These are phyloP conservation scores for Zasmidium angulare DNA, from an alignment of 2,329 filamentous ascomycete genomes.

Conservation along the genomic window DNA sequence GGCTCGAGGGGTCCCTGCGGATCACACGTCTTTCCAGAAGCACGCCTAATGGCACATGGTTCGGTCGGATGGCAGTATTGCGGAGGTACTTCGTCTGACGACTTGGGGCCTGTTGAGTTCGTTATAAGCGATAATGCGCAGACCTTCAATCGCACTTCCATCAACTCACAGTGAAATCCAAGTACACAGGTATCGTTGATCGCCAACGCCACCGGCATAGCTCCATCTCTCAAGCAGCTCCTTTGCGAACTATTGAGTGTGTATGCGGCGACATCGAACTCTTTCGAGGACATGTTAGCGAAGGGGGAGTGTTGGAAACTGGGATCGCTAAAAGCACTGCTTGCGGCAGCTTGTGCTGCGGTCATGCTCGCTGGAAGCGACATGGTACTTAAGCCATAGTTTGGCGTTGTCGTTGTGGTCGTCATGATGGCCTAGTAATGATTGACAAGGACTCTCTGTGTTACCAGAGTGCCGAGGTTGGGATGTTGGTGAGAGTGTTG, in stretches of 20 bases:
- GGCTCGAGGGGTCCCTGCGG: constrained; percentile 49
- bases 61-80: constrained; percentile 34
- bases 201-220: constrained; percentile 31
- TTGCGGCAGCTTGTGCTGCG: neutral
- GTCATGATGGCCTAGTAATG: constrained; percentile 2
- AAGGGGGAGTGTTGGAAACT: neutral
- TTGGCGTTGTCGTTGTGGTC: neutral
- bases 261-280: constrained; percentile 25
- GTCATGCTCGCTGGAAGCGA: constrained; percentile 1
- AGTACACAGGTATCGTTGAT: constrained; percentile 30
- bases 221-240: constrained; percentile 26
- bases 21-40: constrained; percentile 28
- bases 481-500: neutral
- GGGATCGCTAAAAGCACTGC: neutral
- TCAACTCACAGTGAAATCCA: constrained; percentile 28
- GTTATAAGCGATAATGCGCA: neutral
- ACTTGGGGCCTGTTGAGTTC: constrained; percentile 26
- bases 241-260: constrained; percentile 21
- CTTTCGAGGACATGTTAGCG: constrained; percentile 24
- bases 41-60: constrained; percentile 25
- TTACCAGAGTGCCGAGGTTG: neutral
- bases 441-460: neutral
- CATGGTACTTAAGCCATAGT: neutral
- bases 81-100: constrained; percentile 27
- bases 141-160: neutral